A percentile compares a stretch with the other conserved stretches of the same genome.
Conservation (phyloP, 441 rosid species). For the Mallotus japonicus region DNA sequence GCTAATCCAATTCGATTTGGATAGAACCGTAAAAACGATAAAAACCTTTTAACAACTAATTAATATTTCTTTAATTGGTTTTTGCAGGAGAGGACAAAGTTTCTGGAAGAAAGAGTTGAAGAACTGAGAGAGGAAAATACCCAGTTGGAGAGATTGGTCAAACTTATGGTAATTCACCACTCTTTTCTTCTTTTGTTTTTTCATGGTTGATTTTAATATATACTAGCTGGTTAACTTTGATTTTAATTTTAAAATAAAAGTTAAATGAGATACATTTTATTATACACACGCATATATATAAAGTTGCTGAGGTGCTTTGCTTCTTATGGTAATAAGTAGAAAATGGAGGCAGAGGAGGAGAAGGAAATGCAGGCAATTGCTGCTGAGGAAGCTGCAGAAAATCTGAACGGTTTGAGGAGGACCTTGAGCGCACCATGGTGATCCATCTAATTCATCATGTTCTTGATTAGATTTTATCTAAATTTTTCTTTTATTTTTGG, state of each 20-base stretch:
- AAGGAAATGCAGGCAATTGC: neutral
- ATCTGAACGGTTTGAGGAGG: neutral
- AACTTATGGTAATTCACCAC: constrained; percentile 1
- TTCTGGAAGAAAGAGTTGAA: constrained; percentile 7
- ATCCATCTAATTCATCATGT: neutral
- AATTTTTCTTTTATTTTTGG: too few species aligned
- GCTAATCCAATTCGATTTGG: too few species aligned
- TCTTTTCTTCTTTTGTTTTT: neutral
- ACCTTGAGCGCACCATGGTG: constrained; percentile 12
- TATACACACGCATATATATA: too few species aligned
- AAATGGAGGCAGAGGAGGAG: constrained; percentile 13
- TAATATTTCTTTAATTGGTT: too few species aligned
- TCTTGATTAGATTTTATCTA: neutral
- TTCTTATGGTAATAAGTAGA: neutral
- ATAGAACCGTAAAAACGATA: too few species aligned
- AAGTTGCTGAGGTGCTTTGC: too few species aligned
- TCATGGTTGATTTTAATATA: too few species aligned
- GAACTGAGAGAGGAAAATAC: constrained; percentile 13
- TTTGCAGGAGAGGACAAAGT: constrained; percentile 12
- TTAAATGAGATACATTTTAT: too few species aligned
- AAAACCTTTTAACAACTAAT: too few species aligned
- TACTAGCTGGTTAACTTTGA: too few species aligned
- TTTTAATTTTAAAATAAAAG: too few species aligned
- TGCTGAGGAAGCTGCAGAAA: neutral
- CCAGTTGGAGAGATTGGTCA: constrained; percentile 4